Percentiles rank a stretch among this genome's conserved stretches.
phyloP scores from a whole-genome alignment of 2,329 filamentous ascomycete species.

The Pseudogymnoascus sp. region DNA sequence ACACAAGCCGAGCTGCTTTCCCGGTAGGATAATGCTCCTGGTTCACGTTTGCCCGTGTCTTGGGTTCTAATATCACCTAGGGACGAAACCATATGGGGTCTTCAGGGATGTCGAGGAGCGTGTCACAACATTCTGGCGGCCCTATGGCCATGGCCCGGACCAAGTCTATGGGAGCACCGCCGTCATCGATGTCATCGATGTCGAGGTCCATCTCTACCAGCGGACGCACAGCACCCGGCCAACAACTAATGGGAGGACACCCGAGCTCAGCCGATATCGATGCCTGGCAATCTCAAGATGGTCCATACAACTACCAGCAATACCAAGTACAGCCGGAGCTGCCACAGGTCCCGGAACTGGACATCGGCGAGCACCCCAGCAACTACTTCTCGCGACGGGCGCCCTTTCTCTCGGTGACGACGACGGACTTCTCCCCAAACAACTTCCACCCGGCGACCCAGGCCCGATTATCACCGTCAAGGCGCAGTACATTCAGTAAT shows the following conservation, averaged over 20 bases:
- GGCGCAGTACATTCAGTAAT: slow-evolving; percentile 16
- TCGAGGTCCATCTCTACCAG: not conserved
- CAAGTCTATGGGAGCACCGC: not conserved
- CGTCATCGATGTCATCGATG: not conserved
- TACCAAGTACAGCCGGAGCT: slow-evolving; percentile 12
- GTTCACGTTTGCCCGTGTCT: not conserved
- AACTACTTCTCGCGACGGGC: slow-evolving; percentile 20
- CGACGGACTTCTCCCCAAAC: slow-evolving; percentile 12
- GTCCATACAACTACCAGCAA: not conserved
- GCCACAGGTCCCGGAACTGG: slow-evolving; percentile 23
- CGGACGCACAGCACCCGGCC: not conserved
- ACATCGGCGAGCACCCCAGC: slow-evolving; percentile 19
- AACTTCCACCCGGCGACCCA: not conserved
- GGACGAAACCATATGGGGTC: not conserved
- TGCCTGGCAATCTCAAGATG: not conserved
- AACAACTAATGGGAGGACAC: not conserved
- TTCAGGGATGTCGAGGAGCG: not conserved
- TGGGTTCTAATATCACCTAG: not conserved
- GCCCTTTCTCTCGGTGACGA: slow-evolving; percentile 16
- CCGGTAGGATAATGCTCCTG: not conserved
- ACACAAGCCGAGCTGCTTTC: not conserved
- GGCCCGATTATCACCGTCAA: slow-evolving; percentile 8
- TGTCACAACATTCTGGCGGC: not conserved
- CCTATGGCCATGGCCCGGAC: not conserved
- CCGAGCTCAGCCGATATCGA: not conserved